These are phyloP conservation scores for Triticum dicoccoides DNA, from an alignment of 176 grass and related monocot genomes.

Conservation along the genomic window DNA sequence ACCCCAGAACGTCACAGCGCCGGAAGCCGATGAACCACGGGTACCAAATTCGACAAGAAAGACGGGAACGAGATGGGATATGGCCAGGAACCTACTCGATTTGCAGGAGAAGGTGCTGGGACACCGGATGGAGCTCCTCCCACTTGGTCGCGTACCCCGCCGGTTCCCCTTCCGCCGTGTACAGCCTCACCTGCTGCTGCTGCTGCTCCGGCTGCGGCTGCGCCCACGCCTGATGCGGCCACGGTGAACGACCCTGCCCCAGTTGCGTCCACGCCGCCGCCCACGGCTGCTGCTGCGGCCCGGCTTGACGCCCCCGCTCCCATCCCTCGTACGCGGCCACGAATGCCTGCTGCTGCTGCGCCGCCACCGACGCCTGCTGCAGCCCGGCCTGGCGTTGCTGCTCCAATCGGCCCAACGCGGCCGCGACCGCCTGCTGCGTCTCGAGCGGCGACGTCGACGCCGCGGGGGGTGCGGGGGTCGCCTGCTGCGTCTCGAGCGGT, in stretches of 20 bases:
- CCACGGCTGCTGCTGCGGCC: background rate
- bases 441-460: background rate
- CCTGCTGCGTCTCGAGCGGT: slow-evolving; percentile 14
- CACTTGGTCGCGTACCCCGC: slow-evolving; percentile 63
- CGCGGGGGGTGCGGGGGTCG: background rate
- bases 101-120: slow-evolving; percentile 55
- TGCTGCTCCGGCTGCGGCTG: background rate
- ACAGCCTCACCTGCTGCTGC: slow-evolving; percentile 35
- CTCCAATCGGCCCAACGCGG: background rate
- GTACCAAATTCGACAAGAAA: background rate
- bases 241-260: background rate
- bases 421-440: slow-evolving; percentile 5
- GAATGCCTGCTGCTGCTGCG: background rate
- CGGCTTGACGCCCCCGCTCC: background rate
- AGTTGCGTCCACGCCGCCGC: background rate
- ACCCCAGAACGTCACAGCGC: background rate
- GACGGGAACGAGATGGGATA: background rate
- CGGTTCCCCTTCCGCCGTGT: slow-evolving; percentile 33
- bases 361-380: background rate
- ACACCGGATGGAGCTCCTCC: slow-evolving; percentile 58
- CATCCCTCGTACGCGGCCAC: background rate
- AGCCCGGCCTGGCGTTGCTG: background rate
- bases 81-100: slow-evolving; percentile 50
- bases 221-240: background rate
- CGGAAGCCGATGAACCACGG: background rate